Evolutionary conservation across 2,329 filamentous ascomycete genomes (phyloP).

Genomic region (Colletotrichum sp.): DNA sequence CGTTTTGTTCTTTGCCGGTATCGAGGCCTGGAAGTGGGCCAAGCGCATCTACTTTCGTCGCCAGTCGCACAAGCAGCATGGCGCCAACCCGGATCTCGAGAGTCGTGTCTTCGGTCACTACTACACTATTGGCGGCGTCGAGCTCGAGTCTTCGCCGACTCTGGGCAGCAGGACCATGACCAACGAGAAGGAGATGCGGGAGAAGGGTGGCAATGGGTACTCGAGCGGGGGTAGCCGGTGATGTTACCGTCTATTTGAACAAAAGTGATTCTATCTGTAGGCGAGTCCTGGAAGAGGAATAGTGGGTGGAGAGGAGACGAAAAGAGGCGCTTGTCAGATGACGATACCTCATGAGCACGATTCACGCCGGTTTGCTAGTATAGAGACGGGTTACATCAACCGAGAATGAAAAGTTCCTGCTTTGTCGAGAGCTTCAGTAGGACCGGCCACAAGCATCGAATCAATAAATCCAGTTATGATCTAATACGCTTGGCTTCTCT

Average conservation of each 20-base stretch:
- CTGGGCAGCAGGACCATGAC: constrained; percentile 18
- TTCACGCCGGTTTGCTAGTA: not conserved
- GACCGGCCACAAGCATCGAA: not conserved
- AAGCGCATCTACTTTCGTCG: constrained; percentile 53
- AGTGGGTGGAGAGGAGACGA: not conserved
- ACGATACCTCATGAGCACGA: not conserved
- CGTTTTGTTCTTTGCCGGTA: constrained; percentile 61
- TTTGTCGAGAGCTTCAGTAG: not conserved
- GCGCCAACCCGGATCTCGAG: constrained; percentile 31
- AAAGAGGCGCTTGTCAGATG: not conserved
- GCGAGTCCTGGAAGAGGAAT: not conserved
- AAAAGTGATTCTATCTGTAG: not conserved
- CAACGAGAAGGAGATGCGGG: constrained; percentile 22
- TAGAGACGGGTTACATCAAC: constrained; percentile 2
- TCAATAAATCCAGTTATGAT: not conserved
- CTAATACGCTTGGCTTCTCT: not conserved
- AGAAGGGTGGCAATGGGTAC: constrained; percentile 18
- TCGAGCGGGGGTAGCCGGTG: constrained; percentile 3
- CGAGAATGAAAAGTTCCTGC: not conserved
- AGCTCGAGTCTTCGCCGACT: constrained; percentile 13
- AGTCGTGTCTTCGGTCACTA: constrained; percentile 37
- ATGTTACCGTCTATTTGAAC: not conserved
- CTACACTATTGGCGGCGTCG: constrained; percentile 26
- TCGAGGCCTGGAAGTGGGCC: constrained; percentile 63
- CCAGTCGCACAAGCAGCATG: constrained; percentile 25